phyloP scores from a whole-genome alignment of 176 grass and related monocot genomes.

The Aegilops bicornis region DNA sequence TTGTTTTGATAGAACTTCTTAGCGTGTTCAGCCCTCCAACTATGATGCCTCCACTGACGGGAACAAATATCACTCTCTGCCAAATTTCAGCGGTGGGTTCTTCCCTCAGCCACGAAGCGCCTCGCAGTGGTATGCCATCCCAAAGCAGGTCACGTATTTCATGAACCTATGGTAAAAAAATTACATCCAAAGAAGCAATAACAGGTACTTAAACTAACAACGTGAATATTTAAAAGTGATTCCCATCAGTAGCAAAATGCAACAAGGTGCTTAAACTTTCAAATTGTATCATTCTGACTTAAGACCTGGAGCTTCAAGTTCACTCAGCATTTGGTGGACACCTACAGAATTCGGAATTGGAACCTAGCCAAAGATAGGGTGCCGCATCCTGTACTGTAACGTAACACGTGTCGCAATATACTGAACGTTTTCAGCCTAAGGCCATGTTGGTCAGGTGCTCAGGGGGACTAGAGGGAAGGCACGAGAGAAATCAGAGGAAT shows the following conservation, averaged over 20 bases:
- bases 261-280: background rate
- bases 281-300: background rate
- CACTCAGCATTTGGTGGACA: background rate
- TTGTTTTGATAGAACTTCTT: conserved; percentile 43
- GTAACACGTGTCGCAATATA: background rate
- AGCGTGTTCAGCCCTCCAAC: conserved; percentile 68
- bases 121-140: conserved; percentile 68
- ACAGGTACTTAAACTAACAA: conserved; percentile 2
- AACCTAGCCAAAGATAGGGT: background rate
- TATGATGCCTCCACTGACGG: conserved; percentile 66
- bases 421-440: background rate
- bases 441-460: too few relatives aligned
- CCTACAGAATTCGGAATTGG: background rate
- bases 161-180: conserved; percentile 58
- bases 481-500: background rate
- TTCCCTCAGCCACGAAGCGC: conserved; percentile 81
- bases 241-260: conserved; percentile 8
- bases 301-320: background rate
- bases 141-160: conserved; percentile 87
- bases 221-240: background rate
- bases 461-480: background rate
- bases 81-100: conserved; percentile 66
- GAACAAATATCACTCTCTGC: conserved; percentile 82
- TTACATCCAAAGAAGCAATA: conserved; percentile 11
- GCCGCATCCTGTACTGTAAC: background rate